Base-by-base conservation (phyloP, 2,329 filamentous ascomycete genomes). In the Cladosporium halotolerans region DNA sequence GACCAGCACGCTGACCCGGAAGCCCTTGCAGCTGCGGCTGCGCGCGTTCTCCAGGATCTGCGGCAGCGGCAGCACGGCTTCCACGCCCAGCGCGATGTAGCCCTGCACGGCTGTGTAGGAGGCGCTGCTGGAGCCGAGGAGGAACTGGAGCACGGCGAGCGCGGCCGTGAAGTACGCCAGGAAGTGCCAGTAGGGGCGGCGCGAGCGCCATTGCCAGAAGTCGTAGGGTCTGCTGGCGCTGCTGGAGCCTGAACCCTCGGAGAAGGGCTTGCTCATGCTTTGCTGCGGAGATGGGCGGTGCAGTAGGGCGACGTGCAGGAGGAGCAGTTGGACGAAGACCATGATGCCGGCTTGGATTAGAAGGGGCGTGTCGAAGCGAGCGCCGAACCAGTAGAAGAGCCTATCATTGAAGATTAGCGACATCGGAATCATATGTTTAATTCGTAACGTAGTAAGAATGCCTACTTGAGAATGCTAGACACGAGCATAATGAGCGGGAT, bases 141-240 rank as follows among this genome's bases (percentile, higher is more conserved):
- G 63, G n/a, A 91, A 65, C 63, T 92, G 85, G 61, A 85, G 72
- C 4, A 79, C 74, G 23, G 82, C 70, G 45, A 92, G 76, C 14
- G 70, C 71, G 55, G 78, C 74, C 57, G 83, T 79, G 57, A 90
- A 78, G 72, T 86, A 88, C 40, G 82, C 71, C 28, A 93, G 66
- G 64, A 89, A 89, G 53, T 84, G 78, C 88, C 88, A 95, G 73
- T 92, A 91, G 73, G 86, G 86, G 62, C 83, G 83, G 5, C 83
- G 77, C 16, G 80, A 81, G 53, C 82, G 79, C 88, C 88, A 92
- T 69, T 88, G 86, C 88, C 88, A 92, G 68, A 92, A 92, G 63
- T 83, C 80, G 66, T 84, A 91, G 0, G 88, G 88, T 19, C 88
- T 76, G 52, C 70, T 65, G 64, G 58, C 67, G 54, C 65, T 72